Evolutionary conservation across 1,284 basidiomycete species (phyloP).

Genomic region (Cystobasidiaceae sp.): DNA sequence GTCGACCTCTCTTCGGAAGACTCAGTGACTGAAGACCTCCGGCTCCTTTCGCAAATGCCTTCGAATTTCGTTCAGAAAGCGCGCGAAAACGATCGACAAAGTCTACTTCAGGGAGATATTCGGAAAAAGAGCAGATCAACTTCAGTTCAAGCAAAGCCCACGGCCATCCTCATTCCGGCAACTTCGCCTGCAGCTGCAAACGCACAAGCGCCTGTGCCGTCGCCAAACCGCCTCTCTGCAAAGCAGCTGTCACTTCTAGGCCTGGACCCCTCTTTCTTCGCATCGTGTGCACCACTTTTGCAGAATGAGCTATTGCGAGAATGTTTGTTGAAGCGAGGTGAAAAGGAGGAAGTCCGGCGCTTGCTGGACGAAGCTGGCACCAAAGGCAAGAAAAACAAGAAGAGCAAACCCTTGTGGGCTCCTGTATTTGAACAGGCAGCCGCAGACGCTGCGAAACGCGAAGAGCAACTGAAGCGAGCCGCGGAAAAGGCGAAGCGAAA

Average conservation of each 20-base stretch:
- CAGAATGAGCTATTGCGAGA: conserved; percentile 23
- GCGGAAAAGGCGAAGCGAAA: conserved; percentile 9
- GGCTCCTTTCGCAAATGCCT: conserved; percentile 20
- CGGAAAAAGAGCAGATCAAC: background rate
- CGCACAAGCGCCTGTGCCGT: background rate
- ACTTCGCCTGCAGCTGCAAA: background rate
- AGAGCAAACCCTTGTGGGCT: conserved; percentile 33
- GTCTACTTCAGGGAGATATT: background rate
- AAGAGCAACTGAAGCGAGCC: background rate
- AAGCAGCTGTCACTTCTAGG: conserved; percentile 28
- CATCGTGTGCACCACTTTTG: background rate
- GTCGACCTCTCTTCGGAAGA: conserved; percentile 22
- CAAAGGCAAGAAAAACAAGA: conserved; percentile 45
- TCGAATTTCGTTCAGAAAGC: background rate
- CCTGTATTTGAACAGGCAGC: conserved; percentile 29
- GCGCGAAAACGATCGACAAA: background rate
- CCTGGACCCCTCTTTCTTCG: conserved; percentile 16
- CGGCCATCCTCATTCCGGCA: conserved; percentile 20
- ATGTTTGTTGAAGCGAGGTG: conserved; percentile 1
- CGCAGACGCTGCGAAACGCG: conserved; percentile 16
- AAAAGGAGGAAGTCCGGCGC: conserved; percentile 54
- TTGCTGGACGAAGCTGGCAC: conserved; percentile 53
- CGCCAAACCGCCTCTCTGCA: conserved; percentile 24
- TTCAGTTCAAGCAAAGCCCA: conserved; percentile 13
- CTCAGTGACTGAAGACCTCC: conserved; percentile 10